These are phyloP conservation scores for Penicillium sp. DNA, from an alignment of 2,329 filamentous ascomycete genomes.

Conservation along the genomic window DNA sequence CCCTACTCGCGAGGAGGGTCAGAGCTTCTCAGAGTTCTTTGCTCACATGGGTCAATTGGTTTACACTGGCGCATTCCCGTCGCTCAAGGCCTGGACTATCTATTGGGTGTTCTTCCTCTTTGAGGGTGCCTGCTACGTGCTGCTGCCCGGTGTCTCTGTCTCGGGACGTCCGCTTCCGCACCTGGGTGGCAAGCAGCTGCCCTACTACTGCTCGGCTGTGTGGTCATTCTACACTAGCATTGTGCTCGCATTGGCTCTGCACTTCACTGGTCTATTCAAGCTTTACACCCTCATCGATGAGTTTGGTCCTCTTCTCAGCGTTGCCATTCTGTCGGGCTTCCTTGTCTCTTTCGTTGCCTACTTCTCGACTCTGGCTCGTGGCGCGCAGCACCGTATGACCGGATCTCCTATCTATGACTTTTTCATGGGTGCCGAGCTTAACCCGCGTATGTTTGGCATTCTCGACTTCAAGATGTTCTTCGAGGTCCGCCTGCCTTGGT, in stretches of 20 bases:
- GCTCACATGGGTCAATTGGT: constrained; percentile 68
- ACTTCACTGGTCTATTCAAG: constrained; percentile 80
- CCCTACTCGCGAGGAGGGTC: constrained; percentile 63
- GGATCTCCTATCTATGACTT: constrained; percentile 79
- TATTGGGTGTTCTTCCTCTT: constrained; percentile 94
- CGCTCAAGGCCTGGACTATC: constrained; percentile 78
- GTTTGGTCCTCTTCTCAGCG: constrained; percentile 88
- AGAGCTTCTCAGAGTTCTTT: constrained; percentile 70
- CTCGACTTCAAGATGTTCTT: constrained; percentile 96
- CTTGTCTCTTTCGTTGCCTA: constrained; percentile 81
- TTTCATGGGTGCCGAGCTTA: constrained; percentile 86
- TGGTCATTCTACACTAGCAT: constrained; percentile 87
- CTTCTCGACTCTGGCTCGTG: constrained; percentile 75
- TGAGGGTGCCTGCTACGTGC: constrained; percentile 77
- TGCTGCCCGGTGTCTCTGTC: constrained; percentile 81
- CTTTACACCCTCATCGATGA: constrained; percentile 92
- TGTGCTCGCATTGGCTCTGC: constrained; percentile 65
- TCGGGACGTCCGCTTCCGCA: constrained; percentile 86
- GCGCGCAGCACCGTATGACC: constrained; percentile 88
- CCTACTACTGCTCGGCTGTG: constrained; percentile 92
- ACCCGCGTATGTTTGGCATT: constrained; percentile 79
- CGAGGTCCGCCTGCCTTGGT: constrained; percentile 90
- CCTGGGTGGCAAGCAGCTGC: constrained; percentile 77
- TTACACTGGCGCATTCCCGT: constrained; percentile 82
- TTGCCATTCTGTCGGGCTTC: constrained; percentile 89